Evolutionary conservation across 2,329 filamentous ascomycete species (phyloP).

Genomic region (Exophiala spinifera): DNA sequence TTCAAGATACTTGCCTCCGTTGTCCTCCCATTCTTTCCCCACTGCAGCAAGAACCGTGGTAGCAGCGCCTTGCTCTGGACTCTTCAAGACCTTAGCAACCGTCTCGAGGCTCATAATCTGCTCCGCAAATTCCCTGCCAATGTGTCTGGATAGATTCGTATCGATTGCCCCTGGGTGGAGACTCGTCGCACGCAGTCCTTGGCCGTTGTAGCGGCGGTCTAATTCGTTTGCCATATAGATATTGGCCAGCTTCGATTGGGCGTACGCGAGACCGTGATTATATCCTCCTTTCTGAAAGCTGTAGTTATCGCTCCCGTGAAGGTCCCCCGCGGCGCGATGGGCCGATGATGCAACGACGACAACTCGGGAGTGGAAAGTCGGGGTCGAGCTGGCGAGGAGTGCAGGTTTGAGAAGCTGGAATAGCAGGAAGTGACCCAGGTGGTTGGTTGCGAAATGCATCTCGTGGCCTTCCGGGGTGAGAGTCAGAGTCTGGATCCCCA

Average conservation of each 20-base stretch:
- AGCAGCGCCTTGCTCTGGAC: constrained; percentile 38
- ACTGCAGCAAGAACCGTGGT: constrained; percentile 41
- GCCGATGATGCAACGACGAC: constrained; percentile 45
- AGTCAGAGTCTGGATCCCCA: constrained; percentile 30
- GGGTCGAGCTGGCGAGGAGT: constrained; percentile 39
- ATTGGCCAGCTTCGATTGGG: constrained; percentile 51
- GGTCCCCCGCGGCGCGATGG: constrained; percentile 36
- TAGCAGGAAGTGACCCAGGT: constrained; percentile 36
- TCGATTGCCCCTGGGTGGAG: constrained; percentile 49
- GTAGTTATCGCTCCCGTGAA: constrained; percentile 39
- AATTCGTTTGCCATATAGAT: constrained; percentile 52
- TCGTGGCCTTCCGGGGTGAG: constrained; percentile 47
- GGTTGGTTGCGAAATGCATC: constrained; percentile 52
- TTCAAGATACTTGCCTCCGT: constrained; percentile 37
- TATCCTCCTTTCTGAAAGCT: constrained; percentile 40
- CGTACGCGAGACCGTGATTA: constrained; percentile 42
- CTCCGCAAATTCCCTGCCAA: constrained; percentile 3
- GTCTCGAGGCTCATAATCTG: constrained; percentile 12
- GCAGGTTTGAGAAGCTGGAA: constrained; percentile 50
- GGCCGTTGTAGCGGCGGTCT: constrained; percentile 47
- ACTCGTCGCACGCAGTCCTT: constrained; percentile 43
- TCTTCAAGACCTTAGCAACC: constrained; percentile 31
- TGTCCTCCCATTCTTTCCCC: constrained; percentile 32
- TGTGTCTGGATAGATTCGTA: constrained; percentile 30
- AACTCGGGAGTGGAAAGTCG: constrained; percentile 46